phyloP scores from a whole-genome alignment of 2,329 filamentous ascomycete species.

The Alternaria conjuncta region DNA sequence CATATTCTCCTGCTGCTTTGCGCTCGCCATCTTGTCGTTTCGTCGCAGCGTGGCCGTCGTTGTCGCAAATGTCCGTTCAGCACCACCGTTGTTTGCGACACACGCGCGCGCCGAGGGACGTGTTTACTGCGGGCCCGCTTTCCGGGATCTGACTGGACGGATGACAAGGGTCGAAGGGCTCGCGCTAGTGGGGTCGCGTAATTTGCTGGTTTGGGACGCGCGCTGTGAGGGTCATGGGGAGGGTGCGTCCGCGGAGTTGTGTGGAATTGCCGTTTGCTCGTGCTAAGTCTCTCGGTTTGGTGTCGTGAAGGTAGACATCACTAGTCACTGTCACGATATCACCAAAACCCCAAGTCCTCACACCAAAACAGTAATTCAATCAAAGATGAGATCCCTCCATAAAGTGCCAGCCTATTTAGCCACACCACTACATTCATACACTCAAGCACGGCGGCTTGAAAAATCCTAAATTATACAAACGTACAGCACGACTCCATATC shows the following conservation, averaged over 20 bases:
- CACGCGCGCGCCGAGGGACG: conserved; percentile 25
- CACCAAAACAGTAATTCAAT: background rate
- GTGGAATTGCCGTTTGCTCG: background rate
- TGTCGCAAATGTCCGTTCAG: conserved; percentile 9
- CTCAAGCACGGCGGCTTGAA: conserved; percentile 10
- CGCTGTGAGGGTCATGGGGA: background rate
- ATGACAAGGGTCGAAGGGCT: conserved; percentile 7
- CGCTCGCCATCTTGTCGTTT: conserved; percentile 48
- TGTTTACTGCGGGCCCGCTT: conserved; percentile 23
- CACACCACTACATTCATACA: conserved; percentile 13
- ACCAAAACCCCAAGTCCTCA: background rate
- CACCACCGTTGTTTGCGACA: conserved; percentile 26
- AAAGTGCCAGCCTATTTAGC: conserved; percentile 12
- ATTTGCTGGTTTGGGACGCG: background rate
- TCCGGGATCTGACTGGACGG: conserved; percentile 15
- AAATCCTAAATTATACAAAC: conserved; percentile 26
- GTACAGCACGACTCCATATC: background rate
- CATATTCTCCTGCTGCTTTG: conserved; percentile 58
- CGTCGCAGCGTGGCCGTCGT: background rate
- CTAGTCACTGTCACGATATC: background rate
- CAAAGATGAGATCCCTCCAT: conserved; percentile 7
- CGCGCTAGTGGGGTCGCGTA: conserved; percentile 11
- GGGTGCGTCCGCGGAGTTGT: background rate
- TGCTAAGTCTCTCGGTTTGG: too few species aligned
- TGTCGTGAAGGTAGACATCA: too few species aligned